These are phyloP conservation scores for Candida methanosorbosa DNA, from an alignment of 805 yeast species.

Conservation along the genomic window DNA sequence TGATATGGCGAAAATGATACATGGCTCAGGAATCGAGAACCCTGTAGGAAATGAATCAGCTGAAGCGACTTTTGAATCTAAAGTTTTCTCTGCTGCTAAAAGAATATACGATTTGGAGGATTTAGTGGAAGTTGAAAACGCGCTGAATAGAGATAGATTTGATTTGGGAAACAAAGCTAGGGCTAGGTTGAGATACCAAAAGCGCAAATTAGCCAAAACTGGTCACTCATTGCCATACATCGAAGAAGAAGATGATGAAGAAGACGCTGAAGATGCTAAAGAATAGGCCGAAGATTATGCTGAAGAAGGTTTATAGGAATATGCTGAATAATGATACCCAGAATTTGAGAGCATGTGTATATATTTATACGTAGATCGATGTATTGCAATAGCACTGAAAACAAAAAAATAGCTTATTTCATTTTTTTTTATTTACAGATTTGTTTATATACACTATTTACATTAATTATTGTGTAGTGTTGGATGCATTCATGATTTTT, in stretches of 20 bases:
- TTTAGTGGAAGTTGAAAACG: slow-evolving; percentile 16
- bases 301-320: neutral
- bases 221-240: no score
- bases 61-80: neutral
- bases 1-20: slow-evolving; percentile 6
- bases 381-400: no score
- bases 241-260: slow-evolving; percentile 10
- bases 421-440: neutral
- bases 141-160: slow-evolving; percentile 13
- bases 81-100: slow-evolving; percentile 7
- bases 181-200: no score
- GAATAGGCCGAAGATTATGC: neutral
- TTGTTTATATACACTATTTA: no score
- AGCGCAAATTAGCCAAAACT: no score
- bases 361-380: no score
- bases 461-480: neutral
- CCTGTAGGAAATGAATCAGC: neutral
- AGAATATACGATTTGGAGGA: slow-evolving; percentile 16
- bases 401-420: no score
- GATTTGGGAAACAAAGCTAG: slow-evolving; percentile 2
- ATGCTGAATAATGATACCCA: no score
- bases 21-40: slow-evolving; percentile 2
- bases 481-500: slow-evolving; percentile 1
- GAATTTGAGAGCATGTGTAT: no score
- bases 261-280: neutral